Conservation (phyloP, 495 filamentous ascomycete species). For the Xylaria palmicola region DNA sequence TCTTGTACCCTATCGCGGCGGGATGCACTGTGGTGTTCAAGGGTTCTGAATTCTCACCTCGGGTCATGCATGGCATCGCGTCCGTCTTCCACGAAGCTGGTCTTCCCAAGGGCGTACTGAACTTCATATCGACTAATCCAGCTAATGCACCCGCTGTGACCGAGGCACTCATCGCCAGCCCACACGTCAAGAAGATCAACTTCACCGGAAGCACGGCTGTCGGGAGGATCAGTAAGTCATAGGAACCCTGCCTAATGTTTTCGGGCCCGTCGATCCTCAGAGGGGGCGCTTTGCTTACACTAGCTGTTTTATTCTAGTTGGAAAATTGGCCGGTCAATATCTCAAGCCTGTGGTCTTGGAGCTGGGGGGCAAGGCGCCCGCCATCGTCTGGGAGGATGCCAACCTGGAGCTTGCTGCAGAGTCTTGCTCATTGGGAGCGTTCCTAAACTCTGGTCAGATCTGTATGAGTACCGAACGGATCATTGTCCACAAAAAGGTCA, state of each 20-base stretch:
- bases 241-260: not conserved
- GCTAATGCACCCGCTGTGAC: conserved; percentile 56
- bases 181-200: conserved; percentile 60
- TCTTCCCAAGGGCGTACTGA: conserved; percentile 59
- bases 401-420: conserved; percentile 58
- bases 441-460: conserved; percentile 71
- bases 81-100: conserved; percentile 73
- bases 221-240: conserved; percentile 47
- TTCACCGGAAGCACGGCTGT: conserved; percentile 65
- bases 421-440: conserved; percentile 51
- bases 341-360: conserved; percentile 71
- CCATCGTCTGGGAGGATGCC: conserved; percentile 66
- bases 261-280: not conserved
- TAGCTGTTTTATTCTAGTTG: conserved; percentile 32
- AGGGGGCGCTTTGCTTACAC: not conserved
- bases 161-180: conserved; percentile 55
- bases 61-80: conserved; percentile 70
- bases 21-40: conserved; percentile 80
- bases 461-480: conserved; percentile 90
- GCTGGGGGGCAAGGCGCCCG: conserved; percentile 65
- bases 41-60: conserved; percentile 73
- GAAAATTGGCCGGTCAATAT: conserved; percentile 54
- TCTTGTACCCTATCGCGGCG: conserved; percentile 74
- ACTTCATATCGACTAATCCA: conserved; percentile 54
- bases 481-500: conserved; percentile 71